Conservation (phyloP, 1,284 basidiomycete genomes). For the Polyporus tsugae region DNA sequence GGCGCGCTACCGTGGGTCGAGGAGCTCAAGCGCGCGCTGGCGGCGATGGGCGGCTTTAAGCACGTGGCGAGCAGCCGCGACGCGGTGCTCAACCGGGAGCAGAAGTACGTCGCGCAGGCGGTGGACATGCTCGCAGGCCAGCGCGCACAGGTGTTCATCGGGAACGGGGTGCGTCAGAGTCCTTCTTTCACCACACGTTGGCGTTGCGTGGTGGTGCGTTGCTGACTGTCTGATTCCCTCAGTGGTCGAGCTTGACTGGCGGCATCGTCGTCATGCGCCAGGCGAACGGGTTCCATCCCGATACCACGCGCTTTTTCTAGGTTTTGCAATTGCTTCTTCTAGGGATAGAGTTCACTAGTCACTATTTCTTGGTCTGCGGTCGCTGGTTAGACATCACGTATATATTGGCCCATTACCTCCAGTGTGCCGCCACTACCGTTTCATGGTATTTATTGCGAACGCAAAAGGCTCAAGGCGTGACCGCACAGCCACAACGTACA, state of each 20-base stretch:
- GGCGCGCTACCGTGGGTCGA: slow-evolving; percentile 48
- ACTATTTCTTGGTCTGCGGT: too few species aligned
- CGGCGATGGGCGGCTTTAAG: slow-evolving; percentile 33
- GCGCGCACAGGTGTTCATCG: slow-evolving; percentile 53
- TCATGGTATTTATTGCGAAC: too few species aligned
- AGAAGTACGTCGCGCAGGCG: slow-evolving; percentile 49
- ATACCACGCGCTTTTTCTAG: slow-evolving; percentile 41
- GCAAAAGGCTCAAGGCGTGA: too few species aligned
- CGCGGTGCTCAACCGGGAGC: slow-evolving; percentile 46
- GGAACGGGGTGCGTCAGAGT: slow-evolving; percentile 51
- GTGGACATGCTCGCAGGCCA: slow-evolving; percentile 56
- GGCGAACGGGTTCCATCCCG: slow-evolving; percentile 44
- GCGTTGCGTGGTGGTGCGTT: neutral
- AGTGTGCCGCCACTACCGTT: too few species aligned
- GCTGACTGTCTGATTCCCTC: slow-evolving; percentile 10
- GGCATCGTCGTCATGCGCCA: slow-evolving; percentile 64
- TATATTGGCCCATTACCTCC: too few species aligned
- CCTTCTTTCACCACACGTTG: neutral
- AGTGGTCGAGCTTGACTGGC: slow-evolving; percentile 69
- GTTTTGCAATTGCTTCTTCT: too few species aligned
- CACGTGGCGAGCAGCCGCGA: slow-evolving; percentile 46
- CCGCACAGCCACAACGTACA: too few species aligned
- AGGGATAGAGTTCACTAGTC: too few species aligned
- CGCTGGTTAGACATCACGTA: too few species aligned
- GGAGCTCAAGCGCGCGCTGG: slow-evolving; percentile 53